phyloP scores from a whole-genome alignment of 2,329 filamentous ascomycete species.

The Aspergillus fumigatus region DNA sequence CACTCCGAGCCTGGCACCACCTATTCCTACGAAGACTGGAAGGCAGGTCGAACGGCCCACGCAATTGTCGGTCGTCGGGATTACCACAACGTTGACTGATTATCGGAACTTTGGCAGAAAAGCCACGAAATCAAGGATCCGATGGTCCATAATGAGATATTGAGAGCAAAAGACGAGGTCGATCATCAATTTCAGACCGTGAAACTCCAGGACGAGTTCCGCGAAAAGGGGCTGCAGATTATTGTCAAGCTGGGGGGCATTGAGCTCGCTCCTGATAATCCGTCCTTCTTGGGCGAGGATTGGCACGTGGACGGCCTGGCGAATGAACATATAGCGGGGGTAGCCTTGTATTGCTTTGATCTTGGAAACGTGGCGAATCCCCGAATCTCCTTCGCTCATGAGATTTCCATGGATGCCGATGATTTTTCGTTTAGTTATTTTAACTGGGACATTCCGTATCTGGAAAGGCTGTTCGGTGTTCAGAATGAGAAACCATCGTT shows the following conservation, averaged over 20 bases:
- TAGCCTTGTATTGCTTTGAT: conserved; percentile 5
- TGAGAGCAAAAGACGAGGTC: background rate
- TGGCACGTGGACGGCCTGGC: conserved; percentile 9
- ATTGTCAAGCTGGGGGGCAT: conserved; percentile 9
- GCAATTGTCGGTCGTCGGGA: conserved; percentile 6
- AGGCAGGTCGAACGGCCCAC: conserved; percentile 7
- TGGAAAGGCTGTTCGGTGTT: conserved; percentile 4
- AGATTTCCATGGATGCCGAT: background rate
- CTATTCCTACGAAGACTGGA: conserved; percentile 14
- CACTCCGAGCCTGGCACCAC: conserved; percentile 11
- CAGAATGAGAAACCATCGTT: background rate
- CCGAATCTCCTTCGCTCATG: conserved; percentile 8
- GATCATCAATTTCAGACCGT: conserved; percentile 12
- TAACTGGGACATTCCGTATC: conserved; percentile 9
- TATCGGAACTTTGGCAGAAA: background rate
- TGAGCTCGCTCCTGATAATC: conserved; percentile 8
- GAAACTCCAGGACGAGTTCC: conserved; percentile 10
- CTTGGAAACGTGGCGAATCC: conserved; percentile 5
- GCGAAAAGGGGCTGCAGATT: conserved; percentile 11
- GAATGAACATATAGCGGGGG: conserved; percentile 8
- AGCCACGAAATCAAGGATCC: background rate
- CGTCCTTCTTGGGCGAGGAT: conserved; percentile 5
- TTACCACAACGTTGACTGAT: background rate
- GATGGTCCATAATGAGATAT: background rate
- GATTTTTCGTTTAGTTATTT: background rate